Evolutionary conservation across 495 filamentous ascomycete genomes (phyloP), one percentile per base, ranked within the genome.

Genomic region (Talaromyces stipitatus): DNA sequence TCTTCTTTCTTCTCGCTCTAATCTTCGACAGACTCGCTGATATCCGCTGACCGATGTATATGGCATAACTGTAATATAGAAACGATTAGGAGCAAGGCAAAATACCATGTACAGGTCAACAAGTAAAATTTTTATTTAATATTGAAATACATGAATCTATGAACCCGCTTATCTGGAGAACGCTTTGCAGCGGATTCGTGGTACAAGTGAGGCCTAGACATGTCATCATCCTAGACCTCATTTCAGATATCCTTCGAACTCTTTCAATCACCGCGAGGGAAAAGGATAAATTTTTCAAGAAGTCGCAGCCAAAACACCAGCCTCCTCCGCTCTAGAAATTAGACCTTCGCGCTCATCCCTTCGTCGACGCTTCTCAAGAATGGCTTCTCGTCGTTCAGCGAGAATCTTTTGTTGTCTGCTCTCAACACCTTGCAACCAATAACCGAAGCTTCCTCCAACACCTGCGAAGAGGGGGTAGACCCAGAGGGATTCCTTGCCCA

Each of bases 341-440:
- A 29, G 46, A 18, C 61, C 77, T 57, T 85, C 82, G 38, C 80
- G 75, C 68, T 85, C 79, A 48, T 87, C 86, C 68, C 86, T 78
- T 70, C 91, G 74, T 68, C 82, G 84, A 69, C 92, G 77, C 84
- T 97, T 98, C 74, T 95, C 95, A 20, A 97, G 74, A 62, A 98
- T 80, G 32, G 74, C 68, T 62, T 85, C 80, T 69, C 86, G 85
- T 64, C 91, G 86, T 68, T 90, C 86, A 60, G 80, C 76, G 43
- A 98, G 77, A 54, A 91, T 78, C 57, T 79, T 80, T 50, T 83
- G 77, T 75, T 97, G 92, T 58, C 85, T 78, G 64, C 84, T 68
- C 69, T 95, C 88, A 38, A 97, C 88, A 55, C 88, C 88, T 76
- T 87, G 82, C 62, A 98, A 73, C 90, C 92, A 97, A 80, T 97